Evolutionary conservation across 306 rosid species (phyloP).

Genomic region (Quercus dentata): DNA sequence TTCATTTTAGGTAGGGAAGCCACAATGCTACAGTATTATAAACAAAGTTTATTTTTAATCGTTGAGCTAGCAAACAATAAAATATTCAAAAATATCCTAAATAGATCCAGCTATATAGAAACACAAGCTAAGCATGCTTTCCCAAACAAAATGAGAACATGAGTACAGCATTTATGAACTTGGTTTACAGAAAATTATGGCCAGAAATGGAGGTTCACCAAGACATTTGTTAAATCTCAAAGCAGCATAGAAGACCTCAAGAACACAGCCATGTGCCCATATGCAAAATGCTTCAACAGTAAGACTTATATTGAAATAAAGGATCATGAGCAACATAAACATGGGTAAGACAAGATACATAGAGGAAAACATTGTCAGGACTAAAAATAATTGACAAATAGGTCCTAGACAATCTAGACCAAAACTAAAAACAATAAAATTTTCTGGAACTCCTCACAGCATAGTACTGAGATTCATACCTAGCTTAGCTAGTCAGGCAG

Average conservation of each 20-base stretch:
- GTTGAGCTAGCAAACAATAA: background rate
- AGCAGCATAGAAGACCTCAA: background rate
- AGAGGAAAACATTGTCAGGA: background rate
- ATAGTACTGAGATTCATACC: constrained; percentile 33
- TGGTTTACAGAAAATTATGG: background rate
- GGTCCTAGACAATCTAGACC: background rate
- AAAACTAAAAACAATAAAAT: background rate
- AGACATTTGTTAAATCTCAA: background rate
- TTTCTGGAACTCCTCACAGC: constrained; percentile 11
- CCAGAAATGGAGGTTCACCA: background rate
- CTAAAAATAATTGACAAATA: background rate
- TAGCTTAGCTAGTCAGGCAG: constrained; percentile 25
- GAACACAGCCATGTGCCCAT: background rate
- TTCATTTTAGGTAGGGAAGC: background rate
- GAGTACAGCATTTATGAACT: background rate
- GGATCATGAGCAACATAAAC: background rate
- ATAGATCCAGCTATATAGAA: background rate
- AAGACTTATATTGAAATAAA: background rate
- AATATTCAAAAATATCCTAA: background rate
- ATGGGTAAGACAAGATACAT: background rate
- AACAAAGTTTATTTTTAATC: background rate
- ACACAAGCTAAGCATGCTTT: background rate
- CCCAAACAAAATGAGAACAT: background rate
- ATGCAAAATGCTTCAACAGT: background rate
- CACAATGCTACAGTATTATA: background rate